phyloP scores from a whole-genome alignment of 2,329 filamentous ascomycete genomes.

The Bipolaris bicolor region DNA sequence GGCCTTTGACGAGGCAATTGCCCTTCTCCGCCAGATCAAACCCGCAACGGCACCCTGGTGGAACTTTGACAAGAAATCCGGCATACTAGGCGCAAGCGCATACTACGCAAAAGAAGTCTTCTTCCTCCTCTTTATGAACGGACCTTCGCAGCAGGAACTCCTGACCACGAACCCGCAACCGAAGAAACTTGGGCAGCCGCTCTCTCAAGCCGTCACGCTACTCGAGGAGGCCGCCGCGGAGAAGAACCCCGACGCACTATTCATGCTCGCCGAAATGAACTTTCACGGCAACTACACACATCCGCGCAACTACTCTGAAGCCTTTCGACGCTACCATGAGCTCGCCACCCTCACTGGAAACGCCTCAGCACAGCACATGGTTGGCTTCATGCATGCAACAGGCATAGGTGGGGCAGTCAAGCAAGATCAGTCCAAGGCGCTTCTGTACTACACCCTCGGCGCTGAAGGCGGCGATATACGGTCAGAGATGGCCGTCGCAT shows the following conservation, averaged over 20 bases:
- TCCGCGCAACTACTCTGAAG: slow-evolving; percentile 77
- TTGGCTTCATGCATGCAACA: slow-evolving; percentile 94
- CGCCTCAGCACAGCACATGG: slow-evolving; percentile 91
- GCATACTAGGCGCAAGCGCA: slow-evolving; percentile 61
- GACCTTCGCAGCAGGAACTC: slow-evolving; percentile 57
- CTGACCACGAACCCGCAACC: slow-evolving; percentile 47
- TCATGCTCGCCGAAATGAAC: slow-evolving; percentile 89
- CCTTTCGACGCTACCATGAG: slow-evolving; percentile 80
- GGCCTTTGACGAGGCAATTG: slow-evolving; percentile 49
- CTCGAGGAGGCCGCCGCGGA: slow-evolving; percentile 64
- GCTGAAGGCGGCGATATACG: slow-evolving; percentile 80
- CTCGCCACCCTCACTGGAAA: slow-evolving; percentile 82
- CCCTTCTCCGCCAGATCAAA: slow-evolving; percentile 51
- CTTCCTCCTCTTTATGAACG: slow-evolving; percentile 69
- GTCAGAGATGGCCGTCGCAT: slow-evolving; percentile 93
- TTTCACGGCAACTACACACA: slow-evolving; percentile 95
- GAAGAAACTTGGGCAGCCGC: slow-evolving; percentile 56
- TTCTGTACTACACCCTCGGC: slow-evolving; percentile 94
- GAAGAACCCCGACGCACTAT: slow-evolving; percentile 80
- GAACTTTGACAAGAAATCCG: slow-evolving; percentile 59
- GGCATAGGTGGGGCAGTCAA: slow-evolving; percentile 82
- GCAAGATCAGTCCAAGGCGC: slow-evolving; percentile 85
- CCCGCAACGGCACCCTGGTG: slow-evolving; percentile 50
- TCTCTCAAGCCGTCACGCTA: slow-evolving; percentile 64
- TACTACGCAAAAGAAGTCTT: slow-evolving; percentile 69